phyloP scores from a whole-genome alignment of 2,329 filamentous ascomycete genomes.

The Byssoonygena ceratinophila region DNA sequence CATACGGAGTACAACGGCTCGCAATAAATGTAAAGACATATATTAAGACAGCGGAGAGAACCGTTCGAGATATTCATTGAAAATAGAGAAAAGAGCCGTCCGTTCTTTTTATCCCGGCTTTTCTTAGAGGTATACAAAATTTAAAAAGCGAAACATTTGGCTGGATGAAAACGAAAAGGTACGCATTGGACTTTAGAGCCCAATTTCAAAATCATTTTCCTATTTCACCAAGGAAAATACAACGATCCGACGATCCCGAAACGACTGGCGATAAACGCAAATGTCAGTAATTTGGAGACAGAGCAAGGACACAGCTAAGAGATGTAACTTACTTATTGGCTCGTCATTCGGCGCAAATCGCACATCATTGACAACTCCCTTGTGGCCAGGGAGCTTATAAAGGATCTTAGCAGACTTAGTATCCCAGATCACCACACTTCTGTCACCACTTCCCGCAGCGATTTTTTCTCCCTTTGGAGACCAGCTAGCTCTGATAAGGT shows the following conservation, averaged over 20 bases:
- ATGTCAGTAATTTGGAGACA: background rate
- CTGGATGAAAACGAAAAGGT: background rate
- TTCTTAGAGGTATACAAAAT: too few relatives aligned
- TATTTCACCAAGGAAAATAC: constrained; percentile 71
- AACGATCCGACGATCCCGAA: constrained; percentile 81
- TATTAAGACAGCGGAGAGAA: too few relatives aligned
- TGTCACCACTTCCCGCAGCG: constrained; percentile 78
- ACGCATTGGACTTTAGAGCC: background rate
- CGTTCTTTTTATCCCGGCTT: too few relatives aligned
- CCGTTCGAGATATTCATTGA: too few relatives aligned
- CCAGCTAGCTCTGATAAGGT: constrained; percentile 84
- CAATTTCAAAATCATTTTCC: constrained; percentile 43
- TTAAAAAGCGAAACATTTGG: too few relatives aligned
- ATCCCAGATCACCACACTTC: constrained; percentile 86
- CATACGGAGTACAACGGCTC: too few relatives aligned
- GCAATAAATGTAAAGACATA: too few relatives aligned
- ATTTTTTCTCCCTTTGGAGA: constrained; percentile 75
- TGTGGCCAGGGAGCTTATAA: constrained; percentile 92
- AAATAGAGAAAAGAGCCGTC: too few relatives aligned
- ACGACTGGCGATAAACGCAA: constrained; percentile 50
- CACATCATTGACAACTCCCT: constrained; percentile 88
- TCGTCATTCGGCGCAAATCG: constrained; percentile 78
- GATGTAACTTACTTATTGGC: constrained; percentile 72
- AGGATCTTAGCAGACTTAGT: constrained; percentile 75
- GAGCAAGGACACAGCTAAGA: background rate